These are phyloP conservation scores for Aulographum hederae DNA, from an alignment of 2,329 filamentous ascomycete genomes.

Conservation along the genomic window DNA sequence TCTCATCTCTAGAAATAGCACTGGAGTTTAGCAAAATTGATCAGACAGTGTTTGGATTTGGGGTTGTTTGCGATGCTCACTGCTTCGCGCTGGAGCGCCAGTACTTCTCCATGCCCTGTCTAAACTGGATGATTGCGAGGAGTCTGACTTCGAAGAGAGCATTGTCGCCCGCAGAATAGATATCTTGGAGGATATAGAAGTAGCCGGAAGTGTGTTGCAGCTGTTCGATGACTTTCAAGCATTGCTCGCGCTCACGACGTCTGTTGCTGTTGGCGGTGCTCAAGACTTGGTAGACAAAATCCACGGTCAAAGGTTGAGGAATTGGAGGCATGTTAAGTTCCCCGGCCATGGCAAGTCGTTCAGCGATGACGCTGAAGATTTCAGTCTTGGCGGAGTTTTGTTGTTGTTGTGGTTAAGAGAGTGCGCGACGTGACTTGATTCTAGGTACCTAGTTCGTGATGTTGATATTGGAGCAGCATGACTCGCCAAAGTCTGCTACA, in stretches of 20 bases:
- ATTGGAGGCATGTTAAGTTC: background rate
- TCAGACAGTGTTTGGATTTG: conserved; percentile 59
- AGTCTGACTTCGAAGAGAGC: conserved; percentile 66
- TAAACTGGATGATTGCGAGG: conserved; percentile 81
- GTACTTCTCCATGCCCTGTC: conserved; percentile 89
- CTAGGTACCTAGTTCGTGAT: too few species aligned
- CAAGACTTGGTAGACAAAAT: conserved; percentile 28
- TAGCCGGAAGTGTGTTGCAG: conserved; percentile 30
- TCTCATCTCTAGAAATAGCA: conserved; percentile 55
- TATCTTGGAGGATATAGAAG: conserved; percentile 28
- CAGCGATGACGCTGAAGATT: too few species aligned
- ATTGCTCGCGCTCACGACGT: conserved; percentile 29
- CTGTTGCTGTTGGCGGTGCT: conserved; percentile 27
- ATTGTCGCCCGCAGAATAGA: conserved; percentile 44
- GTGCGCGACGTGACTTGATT: too few species aligned
- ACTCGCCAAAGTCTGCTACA: too few species aligned
- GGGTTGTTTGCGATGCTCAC: conserved; percentile 46
- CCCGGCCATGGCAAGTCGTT: too few species aligned
- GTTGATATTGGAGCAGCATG: too few species aligned
- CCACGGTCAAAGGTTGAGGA: conserved; percentile 25
- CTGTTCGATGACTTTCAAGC: conserved; percentile 31
- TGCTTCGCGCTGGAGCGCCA: conserved; percentile 70
- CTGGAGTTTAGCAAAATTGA: conserved; percentile 60
- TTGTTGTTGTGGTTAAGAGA: too few species aligned
- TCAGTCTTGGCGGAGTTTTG: too few species aligned